Conservation (phyloP, 2,329 filamentous ascomycete genomes). For the Alternaria hordeiaustralica region DNA sequence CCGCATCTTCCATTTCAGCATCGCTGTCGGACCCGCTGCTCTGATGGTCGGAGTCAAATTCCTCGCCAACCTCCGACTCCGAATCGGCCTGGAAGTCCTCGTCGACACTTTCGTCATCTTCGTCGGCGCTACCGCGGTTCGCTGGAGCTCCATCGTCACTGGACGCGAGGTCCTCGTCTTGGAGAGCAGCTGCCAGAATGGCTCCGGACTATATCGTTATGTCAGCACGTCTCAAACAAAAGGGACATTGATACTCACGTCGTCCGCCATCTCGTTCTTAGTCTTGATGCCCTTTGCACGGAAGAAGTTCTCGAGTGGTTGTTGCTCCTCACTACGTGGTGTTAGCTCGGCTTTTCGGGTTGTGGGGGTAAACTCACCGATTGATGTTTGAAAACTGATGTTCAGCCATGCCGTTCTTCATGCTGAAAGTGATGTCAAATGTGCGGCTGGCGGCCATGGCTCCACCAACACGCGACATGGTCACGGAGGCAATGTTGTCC, state of each 20-base stretch:
- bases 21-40: slow-evolving; percentile 77
- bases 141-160: slow-evolving; percentile 76
- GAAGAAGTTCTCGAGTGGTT: slow-evolving; percentile 96
- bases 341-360: slow-evolving; percentile 20
- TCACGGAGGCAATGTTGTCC: slow-evolving; percentile 89
- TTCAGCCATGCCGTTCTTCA: slow-evolving; percentile 86
- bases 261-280: slow-evolving; percentile 98
- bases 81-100: slow-evolving; percentile 94
- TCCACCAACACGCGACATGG: slow-evolving; percentile 93
- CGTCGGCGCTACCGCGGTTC: slow-evolving; percentile 89
- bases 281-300: slow-evolving; percentile 92
- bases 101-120: slow-evolving; percentile 93
- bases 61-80: slow-evolving; percentile 94
- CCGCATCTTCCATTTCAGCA: slow-evolving; percentile 69
- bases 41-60: slow-evolving; percentile 90
- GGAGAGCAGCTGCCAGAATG: slow-evolving; percentile 78
- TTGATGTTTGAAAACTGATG: slow-evolving; percentile 99
- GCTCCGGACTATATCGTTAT: slow-evolving; percentile 55
- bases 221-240: slow-evolving; percentile 29
- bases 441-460: slow-evolving; percentile 93
- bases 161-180: slow-evolving; percentile 81
- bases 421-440: slow-evolving; percentile 92
- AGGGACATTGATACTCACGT: slow-evolving; percentile 64
- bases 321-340: slow-evolving; percentile 77
- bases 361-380: slow-evolving; percentile 58